phyloP scores from a whole-genome alignment of 139 green algal species.

The Auxenochlorella pyrenoidosa region DNA sequence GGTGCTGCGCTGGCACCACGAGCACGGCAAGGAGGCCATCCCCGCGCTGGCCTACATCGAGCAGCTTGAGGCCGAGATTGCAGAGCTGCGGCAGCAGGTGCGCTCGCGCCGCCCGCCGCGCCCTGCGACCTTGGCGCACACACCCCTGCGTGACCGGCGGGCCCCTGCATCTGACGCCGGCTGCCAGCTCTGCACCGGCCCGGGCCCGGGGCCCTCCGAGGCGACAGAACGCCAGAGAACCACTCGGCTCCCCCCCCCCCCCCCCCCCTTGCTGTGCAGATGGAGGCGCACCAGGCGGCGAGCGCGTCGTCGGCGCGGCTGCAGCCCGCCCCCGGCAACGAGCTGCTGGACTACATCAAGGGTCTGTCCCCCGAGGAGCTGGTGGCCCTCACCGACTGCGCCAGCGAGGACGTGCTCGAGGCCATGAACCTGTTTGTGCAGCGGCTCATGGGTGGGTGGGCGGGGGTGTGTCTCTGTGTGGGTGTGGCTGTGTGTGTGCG shows the following conservation, averaged over 20 bases:
- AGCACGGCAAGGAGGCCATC: conserved; percentile 67
- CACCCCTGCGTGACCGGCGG: too few species aligned
- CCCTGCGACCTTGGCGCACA: too few species aligned
- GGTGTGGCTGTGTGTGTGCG: too few species aligned
- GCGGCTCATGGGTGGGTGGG: conserved; percentile 66
- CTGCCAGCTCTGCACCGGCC: too few species aligned
- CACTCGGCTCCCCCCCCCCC: not conserved
- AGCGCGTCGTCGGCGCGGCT: not conserved
- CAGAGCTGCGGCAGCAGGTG: conserved; percentile 37
- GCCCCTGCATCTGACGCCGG: not conserved
- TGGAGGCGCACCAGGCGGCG: not conserved
- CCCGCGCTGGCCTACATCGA: conserved; percentile 83
- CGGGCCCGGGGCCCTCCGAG: too few species aligned
- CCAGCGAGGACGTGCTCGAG: conserved; percentile 76
- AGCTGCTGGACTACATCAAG: conserved; percentile 86
- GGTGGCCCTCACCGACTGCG: conserved; percentile 52
- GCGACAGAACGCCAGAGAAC: too few species aligned
- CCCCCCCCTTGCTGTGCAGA: not conserved
- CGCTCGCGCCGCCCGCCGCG: too few species aligned
- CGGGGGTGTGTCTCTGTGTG: too few species aligned
- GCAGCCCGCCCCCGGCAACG: conserved; percentile 48
- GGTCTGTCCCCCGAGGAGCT: conserved; percentile 61
- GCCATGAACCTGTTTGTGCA: conserved; percentile 90
- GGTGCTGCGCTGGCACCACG: conserved; percentile 85
- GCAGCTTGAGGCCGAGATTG: conserved; percentile 52